phyloP scores from a whole-genome alignment of 768 basidiomycete genomes.

The Termitomyces heimii region DNA sequence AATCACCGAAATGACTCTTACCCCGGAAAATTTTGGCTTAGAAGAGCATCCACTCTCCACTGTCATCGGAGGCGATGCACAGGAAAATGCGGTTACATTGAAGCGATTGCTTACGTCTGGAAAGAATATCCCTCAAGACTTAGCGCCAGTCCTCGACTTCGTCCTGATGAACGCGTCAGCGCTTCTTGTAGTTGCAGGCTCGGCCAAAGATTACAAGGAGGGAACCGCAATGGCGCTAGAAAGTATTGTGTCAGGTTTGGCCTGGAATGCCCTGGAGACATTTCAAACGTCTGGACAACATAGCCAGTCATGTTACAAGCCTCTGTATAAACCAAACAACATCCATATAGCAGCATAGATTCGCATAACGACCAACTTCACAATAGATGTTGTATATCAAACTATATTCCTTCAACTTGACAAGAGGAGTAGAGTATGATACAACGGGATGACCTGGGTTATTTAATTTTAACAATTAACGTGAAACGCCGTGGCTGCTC shows the following conservation, averaged over 20 bases:
- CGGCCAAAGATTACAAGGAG: conserved; percentile 62
- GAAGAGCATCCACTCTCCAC: conserved; percentile 56
- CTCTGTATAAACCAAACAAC: neutral
- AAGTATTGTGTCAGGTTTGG: conserved; percentile 52
- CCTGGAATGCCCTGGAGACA: conserved; percentile 49
- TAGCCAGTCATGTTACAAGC: neutral
- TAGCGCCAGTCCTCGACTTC: conserved; percentile 74
- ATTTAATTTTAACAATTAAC: conserved; percentile 10
- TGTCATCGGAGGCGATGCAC: conserved; percentile 70
- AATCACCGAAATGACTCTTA: conserved; percentile 57
- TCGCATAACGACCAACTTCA: neutral
- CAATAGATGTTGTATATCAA: neutral
- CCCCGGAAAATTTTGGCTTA: conserved; percentile 76
- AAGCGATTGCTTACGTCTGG: conserved; percentile 56
- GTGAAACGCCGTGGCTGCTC: neutral
- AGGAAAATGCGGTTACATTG: conserved; percentile 78
- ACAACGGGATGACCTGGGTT: conserved; percentile 12
- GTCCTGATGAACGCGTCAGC: conserved; percentile 90
- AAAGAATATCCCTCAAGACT: conserved; percentile 41
- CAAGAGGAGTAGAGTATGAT: neutral
- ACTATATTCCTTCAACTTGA: conserved; percentile 3
- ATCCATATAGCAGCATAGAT: too few species aligned
- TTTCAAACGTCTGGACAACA: conserved; percentile 27
- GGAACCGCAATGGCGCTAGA: conserved; percentile 65
- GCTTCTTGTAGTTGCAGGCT: conserved; percentile 77